These are phyloP conservation scores for Phlyctochytrium bullatum DNA, from an alignment of 192 early-diverging fungal species.

Conservation along the genomic window DNA sequence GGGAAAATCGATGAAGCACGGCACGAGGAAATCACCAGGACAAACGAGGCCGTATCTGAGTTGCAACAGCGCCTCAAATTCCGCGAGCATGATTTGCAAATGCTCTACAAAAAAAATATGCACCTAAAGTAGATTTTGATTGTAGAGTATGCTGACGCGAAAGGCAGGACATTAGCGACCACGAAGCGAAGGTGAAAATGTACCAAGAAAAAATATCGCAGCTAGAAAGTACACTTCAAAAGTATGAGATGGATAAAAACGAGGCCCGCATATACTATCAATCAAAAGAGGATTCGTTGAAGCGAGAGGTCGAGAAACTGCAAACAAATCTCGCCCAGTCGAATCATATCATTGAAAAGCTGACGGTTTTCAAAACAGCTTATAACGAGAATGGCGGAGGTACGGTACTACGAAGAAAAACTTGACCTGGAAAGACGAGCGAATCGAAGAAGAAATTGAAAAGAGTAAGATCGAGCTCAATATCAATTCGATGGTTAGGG, in stretches of 20 bases:
- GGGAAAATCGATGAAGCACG: conserved; percentile 21
- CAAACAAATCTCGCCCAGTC: conserved; percentile 36
- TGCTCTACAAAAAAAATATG: conserved; percentile 46
- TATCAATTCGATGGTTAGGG: conserved; percentile 32
- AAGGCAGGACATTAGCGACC: conserved; percentile 37
- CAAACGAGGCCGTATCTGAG: conserved; percentile 28
- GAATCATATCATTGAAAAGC: conserved; percentile 46
- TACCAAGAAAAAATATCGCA: conserved; percentile 20
- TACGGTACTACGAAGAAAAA: conserved; percentile 3
- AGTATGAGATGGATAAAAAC: conserved; percentile 29
- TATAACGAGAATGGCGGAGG: conserved; percentile 29
- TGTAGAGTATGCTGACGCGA: neutral
- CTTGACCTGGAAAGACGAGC: neutral
- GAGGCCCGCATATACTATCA: conserved; percentile 16
- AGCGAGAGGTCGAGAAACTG: conserved; percentile 35
- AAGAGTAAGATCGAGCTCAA: conserved; percentile 37
- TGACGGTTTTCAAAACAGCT: conserved; percentile 45
- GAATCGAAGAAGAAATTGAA: conserved; percentile 23
- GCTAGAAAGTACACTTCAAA: conserved; percentile 26
- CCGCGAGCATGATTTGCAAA: conserved; percentile 48
- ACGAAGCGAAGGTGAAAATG: conserved; percentile 17
- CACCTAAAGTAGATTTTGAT: conserved; percentile 38
- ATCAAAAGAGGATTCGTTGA: conserved; percentile 27
- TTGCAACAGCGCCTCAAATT: conserved; percentile 45
- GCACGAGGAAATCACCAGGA: conserved; percentile 31